phyloP scores from a whole-genome alignment of 2,329 filamentous ascomycete genomes.

The Fusarium guadeloupense region DNA sequence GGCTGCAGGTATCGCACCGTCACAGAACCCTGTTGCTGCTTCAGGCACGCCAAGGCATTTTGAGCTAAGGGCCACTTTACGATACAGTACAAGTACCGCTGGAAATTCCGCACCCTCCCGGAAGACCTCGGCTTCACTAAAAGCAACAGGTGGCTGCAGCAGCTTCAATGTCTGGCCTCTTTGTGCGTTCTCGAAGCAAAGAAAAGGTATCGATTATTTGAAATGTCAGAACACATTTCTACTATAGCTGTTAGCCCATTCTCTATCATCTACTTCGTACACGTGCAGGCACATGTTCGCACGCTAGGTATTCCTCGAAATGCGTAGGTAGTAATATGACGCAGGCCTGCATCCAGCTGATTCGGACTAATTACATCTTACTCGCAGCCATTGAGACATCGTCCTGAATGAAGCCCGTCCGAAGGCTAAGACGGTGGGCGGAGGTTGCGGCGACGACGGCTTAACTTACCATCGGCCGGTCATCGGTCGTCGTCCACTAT shows the following conservation, averaged over 20 bases:
- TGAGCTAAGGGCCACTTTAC: neutral
- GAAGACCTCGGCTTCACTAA: neutral
- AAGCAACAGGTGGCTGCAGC: slow-evolving; percentile 12
- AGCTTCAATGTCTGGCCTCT: slow-evolving; percentile 2
- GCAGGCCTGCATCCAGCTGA: slow-evolving; percentile 1
- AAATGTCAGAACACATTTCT: neutral
- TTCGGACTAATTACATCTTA: neutral
- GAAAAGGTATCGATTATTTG: neutral
- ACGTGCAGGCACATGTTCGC: neutral
- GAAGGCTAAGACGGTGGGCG: slow-evolving; percentile 16
- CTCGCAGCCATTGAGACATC: slow-evolving; percentile 11
- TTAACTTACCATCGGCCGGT: slow-evolving; percentile 36
- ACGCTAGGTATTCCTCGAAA: neutral
- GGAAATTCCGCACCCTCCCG: slow-evolving; percentile 16
- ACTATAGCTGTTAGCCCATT: no score
- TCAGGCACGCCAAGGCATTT: slow-evolving; percentile 27
- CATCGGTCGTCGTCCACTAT: slow-evolving; percentile 23
- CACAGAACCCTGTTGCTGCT: slow-evolving; percentile 15
- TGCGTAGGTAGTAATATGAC: slow-evolving; percentile 1
- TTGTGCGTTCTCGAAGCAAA: slow-evolving; percentile 15
- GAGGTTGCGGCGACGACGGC: slow-evolving; percentile 24
- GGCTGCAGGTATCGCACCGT: slow-evolving; percentile 33
- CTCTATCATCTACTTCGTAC: neutral
- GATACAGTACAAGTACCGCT: neutral
- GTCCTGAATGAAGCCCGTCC: slow-evolving; percentile 20